Conservation (phyloP, 768 basidiomycete species). For the Mycena rosella region DNA sequence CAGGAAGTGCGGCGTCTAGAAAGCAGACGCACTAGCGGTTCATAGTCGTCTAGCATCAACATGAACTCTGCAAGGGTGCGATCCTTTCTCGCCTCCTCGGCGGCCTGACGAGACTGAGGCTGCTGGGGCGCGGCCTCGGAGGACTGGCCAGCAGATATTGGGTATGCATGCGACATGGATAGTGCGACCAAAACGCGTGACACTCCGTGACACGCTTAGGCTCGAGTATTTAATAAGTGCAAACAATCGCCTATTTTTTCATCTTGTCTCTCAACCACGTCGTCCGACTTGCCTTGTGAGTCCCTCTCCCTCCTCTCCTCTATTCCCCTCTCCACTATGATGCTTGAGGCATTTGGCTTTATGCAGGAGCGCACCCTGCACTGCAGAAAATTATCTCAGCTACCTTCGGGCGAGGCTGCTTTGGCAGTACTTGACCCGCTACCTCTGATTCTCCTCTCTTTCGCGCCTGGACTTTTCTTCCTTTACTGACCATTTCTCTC, state of each 20-base stretch:
- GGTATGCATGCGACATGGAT: conserved; percentile 34
- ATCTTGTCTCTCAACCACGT: no score
- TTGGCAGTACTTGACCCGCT: conserved; percentile 48
- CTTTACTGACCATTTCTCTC: no score
- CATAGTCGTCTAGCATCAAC: conserved; percentile 96
- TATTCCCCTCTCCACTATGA: conserved; percentile 28
- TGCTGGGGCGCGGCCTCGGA: conserved; percentile 43
- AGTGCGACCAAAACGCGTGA: no score
- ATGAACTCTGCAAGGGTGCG: conserved; percentile 93
- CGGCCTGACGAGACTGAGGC: conserved; percentile 71
- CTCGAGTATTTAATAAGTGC: no score
- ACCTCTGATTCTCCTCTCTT: conserved; percentile 23
- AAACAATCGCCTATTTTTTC: no score
- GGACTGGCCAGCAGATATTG: conserved; percentile 47
- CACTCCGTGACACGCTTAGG: no score
- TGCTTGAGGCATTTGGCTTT: conserved; percentile 40
- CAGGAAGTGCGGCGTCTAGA: not conserved
- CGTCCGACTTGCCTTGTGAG: no score
- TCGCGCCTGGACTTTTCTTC: no score
- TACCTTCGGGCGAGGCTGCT: conserved; percentile 75
- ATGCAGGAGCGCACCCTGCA: conserved; percentile 70
- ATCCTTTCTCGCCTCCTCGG: conserved; percentile 89
- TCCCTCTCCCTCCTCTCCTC: conserved; percentile 9
- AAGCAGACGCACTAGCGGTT: conserved; percentile 79
- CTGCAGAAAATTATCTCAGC: conserved; percentile 92